Evolutionary conservation across 192 early-diverging fungal genomes (phyloP), one percentile per base, ranked within the genome.

Genomic region (Podila epicladia): DNA sequence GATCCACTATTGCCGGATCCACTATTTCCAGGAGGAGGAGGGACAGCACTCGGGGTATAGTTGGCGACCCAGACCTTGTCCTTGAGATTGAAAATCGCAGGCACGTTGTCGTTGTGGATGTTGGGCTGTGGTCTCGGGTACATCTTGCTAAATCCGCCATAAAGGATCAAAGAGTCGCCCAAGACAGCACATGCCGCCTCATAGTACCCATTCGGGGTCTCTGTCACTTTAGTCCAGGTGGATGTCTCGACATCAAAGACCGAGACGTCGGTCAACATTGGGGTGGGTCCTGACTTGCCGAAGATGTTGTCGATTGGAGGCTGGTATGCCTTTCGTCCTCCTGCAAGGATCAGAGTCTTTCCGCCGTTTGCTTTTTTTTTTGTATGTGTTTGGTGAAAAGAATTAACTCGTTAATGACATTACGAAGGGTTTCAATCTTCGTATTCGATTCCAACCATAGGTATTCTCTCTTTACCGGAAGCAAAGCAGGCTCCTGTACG

Each of bases 31-130:
- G 41, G 13, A 15, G 53, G 13, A 3, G 53, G 22, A 55, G 53
- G 53, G 41, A 45, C 53, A 55, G 53, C 53, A 26, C n/a, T 55
- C 8, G 53, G 53, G 20, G 53, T 55, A 22, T 55, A 55, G 5
- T 55, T 55, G n/a, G 53, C 53, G n/a, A 55, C 53, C 53, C 53
- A 55, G 53, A 55, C 53, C 6, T 55, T 55, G 24, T 55, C 53
- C 53, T 55, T 55, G 19, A 55, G 53, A 11, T 55, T 55, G 53
- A 55, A 55, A 26, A 55, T 55, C 19, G 8, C 24, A 9, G 53
- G 53, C 53, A 26, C 24, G n/a, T 55, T 55, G 53, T 55, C 53
- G 53, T 55, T 55, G 17, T 55, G 53, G 24, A 55, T 26, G 24
- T 55, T 55, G 22, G 53, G 53, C 53, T 55, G 53, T 12, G 53